Conservation (phyloP, 495 filamentous ascomycete genomes). For the Hypoxylon fragiforme region DNA sequence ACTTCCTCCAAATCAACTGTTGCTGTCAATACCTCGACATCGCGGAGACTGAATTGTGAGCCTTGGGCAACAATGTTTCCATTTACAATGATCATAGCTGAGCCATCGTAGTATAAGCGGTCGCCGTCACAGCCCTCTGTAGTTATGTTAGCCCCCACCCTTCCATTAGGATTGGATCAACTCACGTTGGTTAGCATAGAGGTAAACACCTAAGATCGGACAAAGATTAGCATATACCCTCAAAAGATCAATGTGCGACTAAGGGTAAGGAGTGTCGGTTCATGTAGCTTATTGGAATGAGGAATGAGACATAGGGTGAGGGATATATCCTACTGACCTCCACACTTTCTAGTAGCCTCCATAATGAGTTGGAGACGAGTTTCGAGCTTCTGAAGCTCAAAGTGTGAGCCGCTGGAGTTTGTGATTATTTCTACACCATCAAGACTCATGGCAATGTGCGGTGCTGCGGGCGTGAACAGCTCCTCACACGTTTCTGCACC, state of each 20-base stretch:
- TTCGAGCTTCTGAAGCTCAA: conserved; percentile 72
- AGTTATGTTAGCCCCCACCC: conserved; percentile 40
- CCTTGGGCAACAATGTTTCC: conserved; percentile 70
- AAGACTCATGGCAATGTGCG: conserved; percentile 56
- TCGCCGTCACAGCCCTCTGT: conserved; percentile 51
- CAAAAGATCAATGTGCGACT: no score
- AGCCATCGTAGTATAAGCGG: conserved; percentile 56
- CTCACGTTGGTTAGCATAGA: conserved; percentile 28
- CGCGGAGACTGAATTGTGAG: conserved; percentile 70
- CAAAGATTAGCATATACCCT: conserved; percentile 50
- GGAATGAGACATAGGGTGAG: no score
- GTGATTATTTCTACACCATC: conserved; percentile 76
- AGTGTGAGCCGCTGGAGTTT: conserved; percentile 73
- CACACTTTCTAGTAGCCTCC: conserved; percentile 73
- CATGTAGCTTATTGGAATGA: no score
- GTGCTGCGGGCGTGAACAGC: conserved; percentile 68
- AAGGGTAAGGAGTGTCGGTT: no score
- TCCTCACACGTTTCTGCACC: conserved; percentile 81
- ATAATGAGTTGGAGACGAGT: conserved; percentile 72
- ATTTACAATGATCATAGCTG: conserved; percentile 72
- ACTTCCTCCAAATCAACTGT: conserved; percentile 79
- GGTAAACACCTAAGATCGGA: conserved; percentile 59
- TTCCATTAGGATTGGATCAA: conserved; percentile 8
- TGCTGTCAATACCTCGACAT: conserved; percentile 79
- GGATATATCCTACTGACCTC: conserved; percentile 59